phyloP scores from a whole-genome alignment of 306 rosid species.

The Inga oerstediana region DNA sequence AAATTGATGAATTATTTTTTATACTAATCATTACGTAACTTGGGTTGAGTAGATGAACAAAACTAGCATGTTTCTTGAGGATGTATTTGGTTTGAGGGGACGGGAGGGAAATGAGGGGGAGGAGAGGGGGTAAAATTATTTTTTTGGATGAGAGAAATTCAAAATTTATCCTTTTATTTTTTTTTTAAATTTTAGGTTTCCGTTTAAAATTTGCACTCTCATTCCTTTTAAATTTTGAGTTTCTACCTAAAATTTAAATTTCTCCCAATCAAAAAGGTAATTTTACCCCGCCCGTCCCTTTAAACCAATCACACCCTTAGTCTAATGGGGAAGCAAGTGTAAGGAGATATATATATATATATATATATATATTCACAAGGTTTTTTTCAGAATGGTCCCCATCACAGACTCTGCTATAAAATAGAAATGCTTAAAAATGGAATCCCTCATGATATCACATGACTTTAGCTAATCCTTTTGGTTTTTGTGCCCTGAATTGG shows the following conservation, averaged over 20 bases:
- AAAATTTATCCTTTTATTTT: no score
- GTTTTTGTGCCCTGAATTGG: background rate
- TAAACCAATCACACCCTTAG: background rate
- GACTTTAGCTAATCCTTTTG: slow-evolving; percentile 4
- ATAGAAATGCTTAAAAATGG: slow-evolving; percentile 14
- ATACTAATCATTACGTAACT: slow-evolving; percentile 15
- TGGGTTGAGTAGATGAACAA: slow-evolving; percentile 34
- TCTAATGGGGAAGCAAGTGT: slow-evolving; percentile 10
- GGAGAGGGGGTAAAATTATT: no score
- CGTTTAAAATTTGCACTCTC: no score
- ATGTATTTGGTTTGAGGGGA: no score
- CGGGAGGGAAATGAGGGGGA: no score
- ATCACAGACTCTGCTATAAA: background rate
- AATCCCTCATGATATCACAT: slow-evolving; percentile 19
- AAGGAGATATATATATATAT: background rate
- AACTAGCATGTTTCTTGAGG: background rate
- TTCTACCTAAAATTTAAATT: no score
- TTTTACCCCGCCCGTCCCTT: no score
- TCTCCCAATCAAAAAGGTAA: no score
- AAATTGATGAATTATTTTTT: background rate
- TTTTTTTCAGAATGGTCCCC: slow-evolving; percentile 33
- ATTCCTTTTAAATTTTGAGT: no score
- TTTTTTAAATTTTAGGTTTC: no score
- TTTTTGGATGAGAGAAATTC: no score
- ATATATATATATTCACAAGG: background rate